phyloP scores from a whole-genome alignment of 2,329 filamentous ascomycete genomes.

The Lasiodiplodia gonubiensis region DNA sequence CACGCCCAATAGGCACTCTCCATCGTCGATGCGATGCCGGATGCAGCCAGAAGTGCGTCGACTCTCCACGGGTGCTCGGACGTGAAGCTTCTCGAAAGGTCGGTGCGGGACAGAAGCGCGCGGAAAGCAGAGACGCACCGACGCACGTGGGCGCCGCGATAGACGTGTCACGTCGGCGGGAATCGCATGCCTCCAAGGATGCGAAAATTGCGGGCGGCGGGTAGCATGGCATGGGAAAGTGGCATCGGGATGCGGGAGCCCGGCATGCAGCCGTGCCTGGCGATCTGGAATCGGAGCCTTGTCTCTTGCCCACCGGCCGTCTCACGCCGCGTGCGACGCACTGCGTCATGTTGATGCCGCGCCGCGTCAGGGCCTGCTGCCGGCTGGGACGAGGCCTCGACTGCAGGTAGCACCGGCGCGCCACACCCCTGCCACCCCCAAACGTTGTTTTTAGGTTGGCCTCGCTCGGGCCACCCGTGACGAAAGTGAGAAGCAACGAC shows the following conservation, averaged over 20 bases:
- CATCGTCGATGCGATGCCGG: slow-evolving; percentile 3
- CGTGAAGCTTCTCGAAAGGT: slow-evolving; percentile 21
- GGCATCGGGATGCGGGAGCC: slow-evolving; percentile 11
- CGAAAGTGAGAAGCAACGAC: slow-evolving; percentile 22
- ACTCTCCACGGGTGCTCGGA: neutral
- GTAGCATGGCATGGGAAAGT: slow-evolving; percentile 11
- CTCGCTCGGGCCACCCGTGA: slow-evolving; percentile 17
- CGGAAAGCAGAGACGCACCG: neutral
- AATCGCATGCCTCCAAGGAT: slow-evolving; percentile 13
- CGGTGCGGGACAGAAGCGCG: slow-evolving; percentile 1
- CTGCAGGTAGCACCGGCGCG: neutral
- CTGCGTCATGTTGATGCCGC: slow-evolving; percentile 23
- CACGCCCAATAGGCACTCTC: neutral
- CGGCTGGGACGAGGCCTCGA: neutral
- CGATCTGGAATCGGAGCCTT: slow-evolving; percentile 3
- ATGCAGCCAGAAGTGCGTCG: slow-evolving; percentile 3
- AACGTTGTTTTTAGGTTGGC: slow-evolving; percentile 19
- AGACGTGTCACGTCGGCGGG: neutral
- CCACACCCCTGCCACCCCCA: slow-evolving; percentile 16
- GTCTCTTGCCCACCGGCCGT: too few relatives aligned
- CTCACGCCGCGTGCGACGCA: slow-evolving; percentile 6
- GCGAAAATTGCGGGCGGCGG: slow-evolving; percentile 5
- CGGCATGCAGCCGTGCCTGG: slow-evolving; percentile 18
- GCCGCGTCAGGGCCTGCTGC: neutral
- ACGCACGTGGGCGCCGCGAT: slow-evolving; percentile 14